phyloP scores from a whole-genome alignment of 1,284 basidiomycete genomes.

The Fomitiporia mediterranea region DNA sequence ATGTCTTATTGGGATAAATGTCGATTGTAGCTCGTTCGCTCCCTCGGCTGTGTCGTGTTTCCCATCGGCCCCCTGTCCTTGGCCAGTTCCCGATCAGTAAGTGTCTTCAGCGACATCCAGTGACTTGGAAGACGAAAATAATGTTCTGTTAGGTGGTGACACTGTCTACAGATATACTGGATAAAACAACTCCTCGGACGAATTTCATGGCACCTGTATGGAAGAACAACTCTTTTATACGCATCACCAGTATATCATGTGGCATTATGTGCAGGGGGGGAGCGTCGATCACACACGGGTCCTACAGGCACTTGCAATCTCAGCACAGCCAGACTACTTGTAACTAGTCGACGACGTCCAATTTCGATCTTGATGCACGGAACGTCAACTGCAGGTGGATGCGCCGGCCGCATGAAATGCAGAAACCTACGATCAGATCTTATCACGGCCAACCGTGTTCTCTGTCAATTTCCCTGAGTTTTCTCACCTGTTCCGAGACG shows the following conservation, averaged over 20 bases:
- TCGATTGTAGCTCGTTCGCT: neutral
- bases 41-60: neutral
- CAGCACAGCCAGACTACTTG: neutral
- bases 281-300: too few relatives aligned
- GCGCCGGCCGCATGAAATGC: neutral
- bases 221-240: too few relatives aligned
- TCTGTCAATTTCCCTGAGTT: neutral
- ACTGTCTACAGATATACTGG: too few relatives aligned
- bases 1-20: conserved; percentile 3
- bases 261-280: too few relatives aligned
- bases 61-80: neutral
- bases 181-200: too few relatives aligned
- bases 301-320: neutral
- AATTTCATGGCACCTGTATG: too few relatives aligned
- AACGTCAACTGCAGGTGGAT: neutral
- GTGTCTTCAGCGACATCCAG: too few relatives aligned
- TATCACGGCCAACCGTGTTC: neutral
- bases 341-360: neutral
- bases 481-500: neutral
- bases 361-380: neutral
- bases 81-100: neutral
- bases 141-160: too few relatives aligned
- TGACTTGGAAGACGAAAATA: too few relatives aligned
- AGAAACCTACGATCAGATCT: neutral
- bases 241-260: too few relatives aligned